phyloP scores from a whole-genome alignment of 805 yeast genomes.

The Candida anglica region DNA sequence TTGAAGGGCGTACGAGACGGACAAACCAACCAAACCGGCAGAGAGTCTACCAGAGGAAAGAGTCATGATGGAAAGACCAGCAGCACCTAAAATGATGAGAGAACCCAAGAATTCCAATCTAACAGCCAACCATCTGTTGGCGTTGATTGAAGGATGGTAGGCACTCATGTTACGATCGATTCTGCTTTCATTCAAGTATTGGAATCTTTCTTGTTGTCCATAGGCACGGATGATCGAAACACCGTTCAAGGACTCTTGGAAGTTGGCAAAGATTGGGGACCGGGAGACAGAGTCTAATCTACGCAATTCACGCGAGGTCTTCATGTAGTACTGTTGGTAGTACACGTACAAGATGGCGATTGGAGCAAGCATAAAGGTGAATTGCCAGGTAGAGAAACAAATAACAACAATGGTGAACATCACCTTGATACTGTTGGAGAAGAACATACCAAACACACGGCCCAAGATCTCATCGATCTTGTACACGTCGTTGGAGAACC shows the following conservation, averaged over 20 bases:
- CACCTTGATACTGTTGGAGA: slow-evolving; percentile 59
- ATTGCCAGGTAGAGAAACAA: slow-evolving; percentile 83
- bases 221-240: slow-evolving; percentile 74
- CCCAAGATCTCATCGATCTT: slow-evolving; percentile 79
- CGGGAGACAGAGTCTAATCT: slow-evolving; percentile 76
- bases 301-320: slow-evolving; percentile 77
- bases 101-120: slow-evolving; percentile 91
- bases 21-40: slow-evolving; percentile 94
- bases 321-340: slow-evolving; percentile 73
- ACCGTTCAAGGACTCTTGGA: slow-evolving; percentile 78
- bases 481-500: slow-evolving; percentile 89
- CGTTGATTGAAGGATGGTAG: slow-evolving; percentile 84
- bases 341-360: slow-evolving; percentile 58
- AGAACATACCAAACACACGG: slow-evolving; percentile 67
- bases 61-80: slow-evolving; percentile 76
- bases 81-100: slow-evolving; percentile 78
- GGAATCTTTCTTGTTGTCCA: slow-evolving; percentile 60
- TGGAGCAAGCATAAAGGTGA: slow-evolving; percentile 68
- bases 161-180: slow-evolving; percentile 90
- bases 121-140: slow-evolving; percentile 97
- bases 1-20: slow-evolving; percentile 89
- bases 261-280: slow-evolving; percentile 80
- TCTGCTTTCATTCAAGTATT: slow-evolving; percentile 59
- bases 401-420: slow-evolving; percentile 78
- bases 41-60: slow-evolving; percentile 65